Percentiles rank a stretch among this genome's conserved stretches.
phyloP scores from a whole-genome alignment of 177 flowering plant genomes.

The Telopea speciosissima region DNA sequence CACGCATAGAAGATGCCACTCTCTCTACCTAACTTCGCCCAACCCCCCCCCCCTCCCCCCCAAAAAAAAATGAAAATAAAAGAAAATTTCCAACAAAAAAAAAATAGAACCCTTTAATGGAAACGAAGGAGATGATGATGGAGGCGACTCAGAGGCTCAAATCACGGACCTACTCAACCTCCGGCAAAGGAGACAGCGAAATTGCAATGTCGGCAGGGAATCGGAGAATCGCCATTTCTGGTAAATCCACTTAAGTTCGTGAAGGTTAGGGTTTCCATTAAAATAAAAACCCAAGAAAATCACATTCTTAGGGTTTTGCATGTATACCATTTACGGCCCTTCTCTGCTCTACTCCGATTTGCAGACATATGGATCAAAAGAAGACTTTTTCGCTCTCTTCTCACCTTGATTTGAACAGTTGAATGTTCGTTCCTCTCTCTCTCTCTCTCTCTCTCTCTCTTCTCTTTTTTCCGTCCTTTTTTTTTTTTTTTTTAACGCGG shows the following conservation, averaged over 20 bases:
- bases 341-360: slow-evolving; percentile 1
- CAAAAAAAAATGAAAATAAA: not conserved
- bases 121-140: not conserved
- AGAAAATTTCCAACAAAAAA: not conserved
- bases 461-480: not conserved
- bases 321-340: not conserved
- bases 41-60: no score
- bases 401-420: not conserved
- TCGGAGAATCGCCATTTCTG: slow-evolving; percentile 12
- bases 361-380: slow-evolving; percentile 4
- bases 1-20: no score
- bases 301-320: not conserved
- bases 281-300: slow-evolving; percentile 3
- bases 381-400: not conserved
- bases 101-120: not conserved
- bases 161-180: slow-evolving; percentile 21
- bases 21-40: slow-evolving; percentile 3
- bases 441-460: slow-evolving; percentile 8
- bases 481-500: not conserved
- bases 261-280: slow-evolving; percentile 24
- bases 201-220: slow-evolving; percentile 15
- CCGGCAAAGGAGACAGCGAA: slow-evolving; percentile 32
- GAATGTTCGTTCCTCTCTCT: not conserved
- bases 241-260: slow-evolving; percentile 26
- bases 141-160: not conserved